A percentile compares a stretch with the other conserved stretches of the same genome.
phyloP scores from a whole-genome alignment of 1,284 basidiomycete genomes.

The Puccinia novopanici region DNA sequence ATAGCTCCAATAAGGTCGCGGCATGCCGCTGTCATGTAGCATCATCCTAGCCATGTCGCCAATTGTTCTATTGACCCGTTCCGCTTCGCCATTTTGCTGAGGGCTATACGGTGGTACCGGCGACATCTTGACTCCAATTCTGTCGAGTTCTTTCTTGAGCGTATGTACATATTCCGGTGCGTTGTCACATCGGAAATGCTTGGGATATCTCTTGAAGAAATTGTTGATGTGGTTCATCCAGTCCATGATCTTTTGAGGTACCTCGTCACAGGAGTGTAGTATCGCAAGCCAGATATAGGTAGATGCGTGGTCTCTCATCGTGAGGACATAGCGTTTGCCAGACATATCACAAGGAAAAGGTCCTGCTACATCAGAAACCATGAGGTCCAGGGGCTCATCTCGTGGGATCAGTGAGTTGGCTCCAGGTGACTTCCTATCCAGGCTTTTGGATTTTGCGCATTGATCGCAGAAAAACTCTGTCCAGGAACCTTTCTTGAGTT shows the following conservation, averaged over 20 bases:
- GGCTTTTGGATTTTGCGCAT: neutral
- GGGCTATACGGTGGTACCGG: neutral
- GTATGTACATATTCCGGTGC: neutral
- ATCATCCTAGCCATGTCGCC: slow-evolving; percentile 23
- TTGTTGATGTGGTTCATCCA: neutral
- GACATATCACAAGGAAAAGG: neutral
- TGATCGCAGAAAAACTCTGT: neutral
- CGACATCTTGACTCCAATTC: neutral
- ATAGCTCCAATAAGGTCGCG: neutral
- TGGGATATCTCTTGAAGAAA: neutral
- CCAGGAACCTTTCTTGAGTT: neutral
- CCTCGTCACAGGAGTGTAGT: neutral
- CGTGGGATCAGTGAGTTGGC: neutral
- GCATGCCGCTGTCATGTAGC: neutral
- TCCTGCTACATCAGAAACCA: neutral
- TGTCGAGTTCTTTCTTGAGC: neutral
- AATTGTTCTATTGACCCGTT: slow-evolving; percentile 10
- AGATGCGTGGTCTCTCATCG: neutral
- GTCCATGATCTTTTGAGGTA: neutral
- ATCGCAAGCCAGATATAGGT: neutral
- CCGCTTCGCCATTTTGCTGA: slow-evolving; percentile 25
- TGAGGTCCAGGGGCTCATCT: neutral
- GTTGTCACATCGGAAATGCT: neutral
- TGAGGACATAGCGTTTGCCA: neutral
- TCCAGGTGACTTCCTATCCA: neutral